phyloP scores from a whole-genome alignment of 2,329 filamentous ascomycete species.

The Pseudopyrenochaeta lycopersici region DNA sequence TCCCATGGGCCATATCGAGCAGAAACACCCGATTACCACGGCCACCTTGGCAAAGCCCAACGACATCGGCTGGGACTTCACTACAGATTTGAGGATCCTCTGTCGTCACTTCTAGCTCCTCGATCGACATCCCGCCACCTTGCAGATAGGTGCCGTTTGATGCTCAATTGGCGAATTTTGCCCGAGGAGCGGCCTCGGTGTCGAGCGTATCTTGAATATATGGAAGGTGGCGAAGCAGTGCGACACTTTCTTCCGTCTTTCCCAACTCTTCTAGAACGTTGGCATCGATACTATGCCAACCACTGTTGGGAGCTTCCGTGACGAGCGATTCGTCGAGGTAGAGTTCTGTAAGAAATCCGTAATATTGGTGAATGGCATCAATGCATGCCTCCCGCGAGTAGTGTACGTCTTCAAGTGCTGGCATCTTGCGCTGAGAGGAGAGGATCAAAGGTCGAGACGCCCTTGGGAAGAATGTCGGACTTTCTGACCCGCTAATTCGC shows the following conservation, averaged over 20 bases:
- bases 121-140: neutral
- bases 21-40: slow-evolving; percentile 4
- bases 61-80: slow-evolving; percentile 2
- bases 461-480: too few species aligned
- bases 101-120: neutral
- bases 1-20: slow-evolving; percentile 11
- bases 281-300: neutral
- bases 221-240: slow-evolving; percentile 17
- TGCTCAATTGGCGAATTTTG: slow-evolving; percentile 6
- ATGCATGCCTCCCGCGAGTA: neutral
- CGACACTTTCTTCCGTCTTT: slow-evolving; percentile 11
- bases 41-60: slow-evolving; percentile 4
- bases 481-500: too few species aligned
- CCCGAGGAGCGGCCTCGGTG: slow-evolving; percentile 1
- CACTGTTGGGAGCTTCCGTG: neutral
- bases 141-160: neutral
- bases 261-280: neutral
- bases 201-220: slow-evolving; percentile 2
- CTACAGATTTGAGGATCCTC: neutral
- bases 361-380: neutral
- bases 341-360: neutral
- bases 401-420: neutral
- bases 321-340: neutral
- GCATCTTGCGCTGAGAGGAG: too few species aligned
- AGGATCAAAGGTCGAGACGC: too few species aligned